Conservation (phyloP, 176 grass and related monocot genomes). For the Tillandsia leiboldiana region DNA sequence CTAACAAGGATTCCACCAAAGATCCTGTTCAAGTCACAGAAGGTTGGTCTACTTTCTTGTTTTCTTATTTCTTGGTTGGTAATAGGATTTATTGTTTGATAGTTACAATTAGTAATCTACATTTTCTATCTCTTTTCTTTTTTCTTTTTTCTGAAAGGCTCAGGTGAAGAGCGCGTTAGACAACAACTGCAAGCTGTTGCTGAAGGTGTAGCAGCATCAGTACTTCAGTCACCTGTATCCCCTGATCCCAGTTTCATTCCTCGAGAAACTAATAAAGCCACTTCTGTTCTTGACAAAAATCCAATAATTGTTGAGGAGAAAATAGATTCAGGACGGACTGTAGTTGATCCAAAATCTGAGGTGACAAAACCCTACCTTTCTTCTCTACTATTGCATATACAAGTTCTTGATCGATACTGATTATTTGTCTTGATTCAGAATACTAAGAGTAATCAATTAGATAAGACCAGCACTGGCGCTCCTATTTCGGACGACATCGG, state of each 20-base stretch:
- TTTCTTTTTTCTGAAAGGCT: slow-evolving; percentile 25
- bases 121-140: background rate
- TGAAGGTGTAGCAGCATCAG: slow-evolving; percentile 71
- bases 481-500: slow-evolving; percentile 43
- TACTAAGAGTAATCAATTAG: slow-evolving; percentile 27
- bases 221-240: slow-evolving; percentile 52
- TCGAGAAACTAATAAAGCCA: background rate
- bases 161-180: slow-evolving; percentile 63
- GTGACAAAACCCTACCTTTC: slow-evolving; percentile 26
- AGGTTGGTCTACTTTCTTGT: slow-evolving; percentile 41
- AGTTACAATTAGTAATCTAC: background rate
- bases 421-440: slow-evolving; percentile 34
- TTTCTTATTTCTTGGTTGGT: background rate
- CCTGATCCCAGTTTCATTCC: slow-evolving; percentile 15
- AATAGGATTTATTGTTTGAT: background rate
- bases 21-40: slow-evolving; percentile 51
- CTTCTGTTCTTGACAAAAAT: slow-evolving; percentile 12
- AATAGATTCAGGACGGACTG: slow-evolving; percentile 15
- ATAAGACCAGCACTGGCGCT: slow-evolving; percentile 52
- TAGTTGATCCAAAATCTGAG: slow-evolving; percentile 56
- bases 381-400: slow-evolving; percentile 3
- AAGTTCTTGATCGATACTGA: slow-evolving; percentile 5
- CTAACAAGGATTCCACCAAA: slow-evolving; percentile 38
- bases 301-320: slow-evolving; percentile 25
- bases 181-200: slow-evolving; percentile 79